Evolutionary conservation across 1,139 yeast genomes (phyloP).

Genomic region (Yamadazyma pseudoaaseri): DNA sequence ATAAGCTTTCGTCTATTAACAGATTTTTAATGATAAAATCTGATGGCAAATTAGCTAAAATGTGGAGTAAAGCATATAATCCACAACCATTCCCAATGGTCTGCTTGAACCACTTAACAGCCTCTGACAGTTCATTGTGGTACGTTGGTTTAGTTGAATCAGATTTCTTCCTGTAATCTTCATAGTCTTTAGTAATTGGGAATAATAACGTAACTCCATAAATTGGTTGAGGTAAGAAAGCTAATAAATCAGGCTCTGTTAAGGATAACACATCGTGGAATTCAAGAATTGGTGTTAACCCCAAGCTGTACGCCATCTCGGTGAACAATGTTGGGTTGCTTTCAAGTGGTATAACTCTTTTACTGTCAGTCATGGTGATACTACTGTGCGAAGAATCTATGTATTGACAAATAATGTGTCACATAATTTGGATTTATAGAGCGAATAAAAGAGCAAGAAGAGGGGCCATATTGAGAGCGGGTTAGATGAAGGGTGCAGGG

Average conservation of each 20-base stretch:
- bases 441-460: no score
- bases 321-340: conserved; percentile 87
- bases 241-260: conserved; percentile 73
- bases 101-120: conserved; percentile 68
- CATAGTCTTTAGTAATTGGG: conserved; percentile 70
- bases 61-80: conserved; percentile 80
- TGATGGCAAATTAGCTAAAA: conserved; percentile 60
- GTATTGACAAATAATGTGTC: no score
- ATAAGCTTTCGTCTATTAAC: conserved; percentile 27
- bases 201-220: conserved; percentile 74
- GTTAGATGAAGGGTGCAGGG: no score
- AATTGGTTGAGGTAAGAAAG: conserved; percentile 80
- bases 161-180: conserved; percentile 38
- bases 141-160: conserved; percentile 25
- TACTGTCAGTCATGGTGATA: conserved; percentile 11
- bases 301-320: conserved; percentile 64
- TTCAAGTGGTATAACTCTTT: conserved; percentile 76
- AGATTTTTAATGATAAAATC: conserved; percentile 41
- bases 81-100: conserved; percentile 92
- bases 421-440: no score
- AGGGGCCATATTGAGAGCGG: no score
- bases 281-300: conserved; percentile 57
- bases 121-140: conserved; percentile 15
- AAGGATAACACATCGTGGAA: conserved; percentile 85
- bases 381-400: no score